Percentiles rank a stretch among this genome's conserved stretches.
Conservation (phyloP, 441 rosid genomes). For the Geranium incanum region DNA sequence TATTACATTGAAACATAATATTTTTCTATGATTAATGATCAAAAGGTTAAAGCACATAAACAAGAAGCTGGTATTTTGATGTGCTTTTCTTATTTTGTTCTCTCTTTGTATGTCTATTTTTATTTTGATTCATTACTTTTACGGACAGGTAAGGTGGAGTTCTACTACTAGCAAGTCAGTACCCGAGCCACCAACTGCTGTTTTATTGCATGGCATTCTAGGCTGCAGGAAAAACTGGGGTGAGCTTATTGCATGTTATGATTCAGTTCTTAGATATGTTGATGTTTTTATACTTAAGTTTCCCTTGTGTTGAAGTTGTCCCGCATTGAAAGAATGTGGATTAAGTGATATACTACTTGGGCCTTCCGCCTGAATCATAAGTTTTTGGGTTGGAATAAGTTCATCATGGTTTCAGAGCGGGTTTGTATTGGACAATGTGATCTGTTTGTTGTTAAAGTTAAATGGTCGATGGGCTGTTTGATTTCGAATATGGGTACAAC, state of each 20-base stretch:
- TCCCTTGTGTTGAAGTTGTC: background rate
- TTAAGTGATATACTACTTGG: background rate
- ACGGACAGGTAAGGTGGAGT: slow-evolving; percentile 74
- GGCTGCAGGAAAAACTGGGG: slow-evolving; percentile 95
- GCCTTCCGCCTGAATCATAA: too few species aligned
- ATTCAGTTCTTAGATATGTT: slow-evolving; percentile 3
- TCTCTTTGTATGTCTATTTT: background rate
- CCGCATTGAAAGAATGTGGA: background rate
- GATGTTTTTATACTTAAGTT: background rate
- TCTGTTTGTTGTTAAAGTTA: background rate
- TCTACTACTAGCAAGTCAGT: slow-evolving; percentile 52
- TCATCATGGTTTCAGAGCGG: too few species aligned
- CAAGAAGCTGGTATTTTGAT: background rate
- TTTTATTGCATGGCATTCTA: slow-evolving; percentile 84
- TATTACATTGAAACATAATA: background rate
- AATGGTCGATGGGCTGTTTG: background rate
- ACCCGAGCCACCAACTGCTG: slow-evolving; percentile 86
- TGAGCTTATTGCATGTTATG: slow-evolving; percentile 24
- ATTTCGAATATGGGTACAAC: background rate
- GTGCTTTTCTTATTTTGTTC: background rate
- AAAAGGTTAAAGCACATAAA: background rate
- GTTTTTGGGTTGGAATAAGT: too few species aligned
- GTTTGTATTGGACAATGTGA: too few species aligned
- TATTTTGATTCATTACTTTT: slow-evolving; percentile 3
- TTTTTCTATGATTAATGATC: background rate